Base-by-base conservation (phyloP, 169 alveolate genomes). In the Plasmodium relictum region DNA sequence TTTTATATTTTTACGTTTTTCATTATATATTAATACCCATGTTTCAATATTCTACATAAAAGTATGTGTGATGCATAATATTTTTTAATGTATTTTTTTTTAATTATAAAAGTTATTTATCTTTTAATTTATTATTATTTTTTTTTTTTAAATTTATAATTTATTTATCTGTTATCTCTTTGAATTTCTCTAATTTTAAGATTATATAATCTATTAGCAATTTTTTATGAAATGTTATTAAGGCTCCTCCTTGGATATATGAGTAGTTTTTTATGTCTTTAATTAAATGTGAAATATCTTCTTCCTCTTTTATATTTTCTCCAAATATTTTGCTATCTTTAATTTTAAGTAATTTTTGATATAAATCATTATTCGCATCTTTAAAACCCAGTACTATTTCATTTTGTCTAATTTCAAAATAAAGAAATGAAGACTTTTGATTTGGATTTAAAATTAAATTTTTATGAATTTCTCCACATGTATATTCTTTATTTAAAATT, bases 181-280 rank as follows among this genome's bases (percentile, higher is more conserved):
- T 66, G n/a, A 65, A 48, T 48, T 37, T 50, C 26, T 68, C 58
- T 18, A 80, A 16, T 39, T 80, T 74, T 12, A 71, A 16, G 18
- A 20, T 45, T 7, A 80, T n/a, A 50, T 52, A 80, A 65, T 56
- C 68, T 16, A 20, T 80, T 4, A 80, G 61, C 12, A 80, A 44
- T 8, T 70, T 24, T 54, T 80, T 80, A 58, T 80, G 59, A 56
- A 80, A 68, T n/a, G 83, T 68, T 4, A 80, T 61, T 3, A 68
- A 3, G 22, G 83, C 90, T 6, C 90, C 90, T 68, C 90, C 90
- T 54, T 80, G 72, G 8, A 80, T 80, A 48, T 80, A 80, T 7
- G 90, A 80, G 56, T 80, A 80, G 42, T 80, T 80, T 68, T 80
- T 52, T 20, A 80, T 80, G 16, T 80, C 72, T 50, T 80, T 80